A percentile compares a stretch with the other conserved stretches of the same genome.
Evolutionary conservation across 2,329 filamentous ascomycete genomes (phyloP).

Genomic region (Cladosporium sp.): DNA sequence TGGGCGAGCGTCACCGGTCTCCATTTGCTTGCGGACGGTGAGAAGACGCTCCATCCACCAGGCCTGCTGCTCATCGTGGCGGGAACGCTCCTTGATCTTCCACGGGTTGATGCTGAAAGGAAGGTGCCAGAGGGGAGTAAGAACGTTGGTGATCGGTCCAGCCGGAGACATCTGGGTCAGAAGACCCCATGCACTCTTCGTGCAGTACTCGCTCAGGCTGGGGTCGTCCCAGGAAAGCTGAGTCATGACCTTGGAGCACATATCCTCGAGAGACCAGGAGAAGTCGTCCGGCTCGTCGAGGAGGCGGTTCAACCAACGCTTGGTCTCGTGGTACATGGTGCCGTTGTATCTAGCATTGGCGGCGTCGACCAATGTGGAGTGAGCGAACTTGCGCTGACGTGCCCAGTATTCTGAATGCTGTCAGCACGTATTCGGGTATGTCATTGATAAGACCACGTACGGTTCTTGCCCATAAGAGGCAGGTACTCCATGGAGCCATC

Average conservation of each 20-base stretch:
- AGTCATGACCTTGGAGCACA: constrained; percentile 53
- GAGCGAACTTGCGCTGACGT: constrained; percentile 48
- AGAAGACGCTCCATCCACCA: constrained; percentile 48
- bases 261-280: constrained; percentile 47
- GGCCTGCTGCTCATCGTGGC: constrained; percentile 47
- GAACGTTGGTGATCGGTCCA: constrained; percentile 51
- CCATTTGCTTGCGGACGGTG: constrained; percentile 35
- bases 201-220: constrained; percentile 43
- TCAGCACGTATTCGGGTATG: not conserved
- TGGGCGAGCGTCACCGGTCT: constrained; percentile 34
- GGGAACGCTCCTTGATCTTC: constrained; percentile 47
- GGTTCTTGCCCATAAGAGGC: constrained; percentile 51
- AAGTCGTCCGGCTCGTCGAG: constrained; percentile 48
- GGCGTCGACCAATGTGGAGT: constrained; percentile 45
- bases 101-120: constrained; percentile 47
- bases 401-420: constrained; percentile 45
- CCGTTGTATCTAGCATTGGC: constrained; percentile 41
- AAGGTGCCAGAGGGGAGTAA: constrained; percentile 50
- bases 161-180: constrained; percentile 53
- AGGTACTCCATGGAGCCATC: constrained; percentile 52
- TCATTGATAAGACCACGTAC: constrained; percentile 31
- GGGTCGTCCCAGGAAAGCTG: constrained; percentile 50
- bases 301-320: constrained; percentile 47
- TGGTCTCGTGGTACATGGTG: constrained; percentile 48
- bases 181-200: constrained; percentile 49